Conservation (phyloP, 805 yeast species). For the Kodamaea nitidulidarum region DNA sequence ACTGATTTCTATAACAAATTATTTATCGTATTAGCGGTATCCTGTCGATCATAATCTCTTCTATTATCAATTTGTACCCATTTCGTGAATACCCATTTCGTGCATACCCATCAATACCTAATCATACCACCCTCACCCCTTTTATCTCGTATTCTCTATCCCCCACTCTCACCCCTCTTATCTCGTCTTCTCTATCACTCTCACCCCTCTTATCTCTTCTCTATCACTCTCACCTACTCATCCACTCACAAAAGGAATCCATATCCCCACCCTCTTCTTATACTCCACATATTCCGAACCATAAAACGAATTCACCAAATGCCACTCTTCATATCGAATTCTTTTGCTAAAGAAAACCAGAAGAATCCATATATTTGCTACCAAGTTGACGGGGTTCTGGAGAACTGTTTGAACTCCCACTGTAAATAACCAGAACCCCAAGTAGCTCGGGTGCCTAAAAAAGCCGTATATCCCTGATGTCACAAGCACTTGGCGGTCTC, state of each 20-base stretch:
- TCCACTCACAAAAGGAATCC: conserved; percentile 60
- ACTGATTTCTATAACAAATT: no score
- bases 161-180: no score
- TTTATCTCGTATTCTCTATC: no score
- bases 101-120: no score
- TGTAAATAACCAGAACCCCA: conserved; percentile 93
- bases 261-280: conserved; percentile 43
- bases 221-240: no score
- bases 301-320: conserved; percentile 59
- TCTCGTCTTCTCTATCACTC: no score
- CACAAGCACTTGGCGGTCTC: conserved; percentile 39
- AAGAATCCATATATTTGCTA: conserved; percentile 51
- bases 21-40: no score
- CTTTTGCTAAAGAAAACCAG: conserved; percentile 67
- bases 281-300: conserved; percentile 56
- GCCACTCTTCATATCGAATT: conserved; percentile 69
- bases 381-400: conserved; percentile 57
- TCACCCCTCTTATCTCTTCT: no score
- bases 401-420: conserved; percentile 74
- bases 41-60: no score
- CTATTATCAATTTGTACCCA: no score
- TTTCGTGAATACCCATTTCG: no score
- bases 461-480: conserved; percentile 66
- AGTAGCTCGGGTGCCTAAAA: conserved; percentile 85
- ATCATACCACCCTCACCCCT: no score